A percentile compares a stretch with the other conserved stretches of the same genome.
These are phyloP conservation scores for Ceratocystis colombiana DNA, from an alignment of 2,329 filamentous ascomycete species.

Conservation along the genomic window DNA sequence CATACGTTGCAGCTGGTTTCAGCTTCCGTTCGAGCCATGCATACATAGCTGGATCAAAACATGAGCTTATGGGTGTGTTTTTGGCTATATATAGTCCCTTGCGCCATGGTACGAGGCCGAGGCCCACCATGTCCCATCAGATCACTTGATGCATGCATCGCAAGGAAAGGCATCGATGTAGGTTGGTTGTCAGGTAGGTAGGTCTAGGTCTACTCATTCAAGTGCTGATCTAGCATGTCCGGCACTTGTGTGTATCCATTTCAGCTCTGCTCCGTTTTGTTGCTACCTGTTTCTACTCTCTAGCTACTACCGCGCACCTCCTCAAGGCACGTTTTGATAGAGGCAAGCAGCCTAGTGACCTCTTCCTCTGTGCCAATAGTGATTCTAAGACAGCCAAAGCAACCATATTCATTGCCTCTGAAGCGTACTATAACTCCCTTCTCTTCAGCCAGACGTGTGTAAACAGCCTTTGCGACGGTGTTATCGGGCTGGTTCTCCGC, in stretches of 20 bases:
- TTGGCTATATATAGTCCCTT: neutral
- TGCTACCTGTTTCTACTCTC: constrained; percentile 3
- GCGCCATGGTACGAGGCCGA: neutral
- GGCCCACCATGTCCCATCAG: neutral
- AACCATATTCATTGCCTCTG: constrained; percentile 83
- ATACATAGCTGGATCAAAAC: neutral
- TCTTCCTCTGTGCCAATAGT: constrained; percentile 87
- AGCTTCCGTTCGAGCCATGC: neutral
- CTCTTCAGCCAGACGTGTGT: constrained; percentile 73
- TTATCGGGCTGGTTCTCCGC: constrained; percentile 66
- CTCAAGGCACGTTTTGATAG: constrained; percentile 46
- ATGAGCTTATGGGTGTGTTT: too few species aligned
- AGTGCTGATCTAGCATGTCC: too few species aligned
- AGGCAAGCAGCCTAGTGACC: constrained; percentile 64
- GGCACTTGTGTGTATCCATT: neutral
- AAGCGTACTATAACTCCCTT: constrained; percentile 89
- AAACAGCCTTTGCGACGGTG: constrained; percentile 63
- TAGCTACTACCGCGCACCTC: constrained; percentile 34
- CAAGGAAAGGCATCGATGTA: too few species aligned
- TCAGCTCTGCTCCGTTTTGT: neutral
- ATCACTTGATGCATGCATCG: neutral
- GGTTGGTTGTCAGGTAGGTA: too few species aligned
- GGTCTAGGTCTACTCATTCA: too few species aligned
- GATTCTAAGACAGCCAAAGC: constrained; percentile 76
- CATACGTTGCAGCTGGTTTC: constrained; percentile 9